Percentiles rank a stretch among this genome's conserved stretches.
Conservation (phyloP, 2,329 filamentous ascomycete genomes). For the Pseudogymnoascus sp. region DNA sequence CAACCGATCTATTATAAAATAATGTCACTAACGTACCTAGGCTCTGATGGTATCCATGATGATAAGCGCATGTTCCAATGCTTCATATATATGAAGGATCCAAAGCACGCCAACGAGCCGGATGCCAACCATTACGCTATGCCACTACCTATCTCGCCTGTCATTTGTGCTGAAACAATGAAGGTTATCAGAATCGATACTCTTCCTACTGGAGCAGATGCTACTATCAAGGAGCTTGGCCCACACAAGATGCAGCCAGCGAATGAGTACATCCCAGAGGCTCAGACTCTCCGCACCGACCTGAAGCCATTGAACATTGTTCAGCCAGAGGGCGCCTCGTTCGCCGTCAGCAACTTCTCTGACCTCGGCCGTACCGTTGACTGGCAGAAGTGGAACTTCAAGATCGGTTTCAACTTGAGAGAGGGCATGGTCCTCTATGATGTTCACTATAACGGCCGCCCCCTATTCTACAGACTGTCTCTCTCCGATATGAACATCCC, state of each 20-base stretch:
- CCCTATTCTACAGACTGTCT: slow-evolving; percentile 59
- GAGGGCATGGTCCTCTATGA: slow-evolving; percentile 64
- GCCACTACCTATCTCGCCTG: slow-evolving; percentile 57
- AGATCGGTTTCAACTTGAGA: slow-evolving; percentile 54
- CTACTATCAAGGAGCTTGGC: slow-evolving; percentile 45
- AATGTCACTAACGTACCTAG: slow-evolving; percentile 25
- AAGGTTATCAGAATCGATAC: slow-evolving; percentile 63
- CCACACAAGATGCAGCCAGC: slow-evolving; percentile 49
- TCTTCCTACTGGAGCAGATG: slow-evolving; percentile 59
- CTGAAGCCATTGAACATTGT: slow-evolving; percentile 58
- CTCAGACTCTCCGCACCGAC: slow-evolving; percentile 51
- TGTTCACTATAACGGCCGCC: slow-evolving; percentile 55
- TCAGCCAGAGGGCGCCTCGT: slow-evolving; percentile 59
- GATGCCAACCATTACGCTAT: slow-evolving; percentile 65
- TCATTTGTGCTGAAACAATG: slow-evolving; percentile 54
- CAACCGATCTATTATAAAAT: neutral
- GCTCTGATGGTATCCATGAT: slow-evolving; percentile 44
- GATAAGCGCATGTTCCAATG: slow-evolving; percentile 50
- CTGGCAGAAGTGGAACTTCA: slow-evolving; percentile 62
- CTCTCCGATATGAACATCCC: slow-evolving; percentile 58
- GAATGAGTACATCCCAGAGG: slow-evolving; percentile 60
- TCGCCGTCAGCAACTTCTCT: slow-evolving; percentile 44
- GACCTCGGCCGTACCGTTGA: slow-evolving; percentile 47
- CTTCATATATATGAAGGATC: slow-evolving; percentile 60
- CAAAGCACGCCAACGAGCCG: slow-evolving; percentile 48